These are phyloP conservation scores for Nicotiana benthamiana DNA, from an alignment of 257 asterid genomes.

Conservation along the genomic window DNA sequence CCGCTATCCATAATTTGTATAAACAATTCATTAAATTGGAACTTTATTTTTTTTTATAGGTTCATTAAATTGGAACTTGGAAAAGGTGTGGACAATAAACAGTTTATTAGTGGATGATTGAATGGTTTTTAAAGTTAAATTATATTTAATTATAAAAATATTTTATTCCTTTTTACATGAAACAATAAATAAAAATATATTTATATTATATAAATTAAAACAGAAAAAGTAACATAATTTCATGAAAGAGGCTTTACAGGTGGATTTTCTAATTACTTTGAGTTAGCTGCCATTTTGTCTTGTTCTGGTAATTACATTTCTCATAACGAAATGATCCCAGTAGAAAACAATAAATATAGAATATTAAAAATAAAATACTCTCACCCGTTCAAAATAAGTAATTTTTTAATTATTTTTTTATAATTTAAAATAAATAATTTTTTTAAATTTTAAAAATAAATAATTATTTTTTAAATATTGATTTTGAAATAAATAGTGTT, in stretches of 20 bases:
- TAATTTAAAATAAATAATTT: too few species aligned
- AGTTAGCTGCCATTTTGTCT: neutral
- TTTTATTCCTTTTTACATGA: too few species aligned
- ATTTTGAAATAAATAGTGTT: too few species aligned
- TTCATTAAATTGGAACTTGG: neutral
- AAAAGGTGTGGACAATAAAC: neutral
- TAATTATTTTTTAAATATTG: too few species aligned
- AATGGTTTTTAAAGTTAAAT: neutral
- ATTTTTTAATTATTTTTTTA: too few species aligned
- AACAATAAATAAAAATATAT: too few species aligned
- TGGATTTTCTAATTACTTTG: neutral
- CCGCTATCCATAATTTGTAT: neutral
- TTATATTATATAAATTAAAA: too few species aligned
- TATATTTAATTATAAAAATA: too few species aligned
- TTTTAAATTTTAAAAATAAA: too few species aligned
- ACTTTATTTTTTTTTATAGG: too few species aligned
- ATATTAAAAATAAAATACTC: neutral
- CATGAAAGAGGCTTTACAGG: neutral
- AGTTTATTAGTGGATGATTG: neutral
- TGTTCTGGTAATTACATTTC: neutral
- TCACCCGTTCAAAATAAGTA: too few species aligned
- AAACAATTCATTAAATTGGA: too few species aligned
- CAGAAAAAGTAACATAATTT: neutral
- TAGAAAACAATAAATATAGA: neutral
- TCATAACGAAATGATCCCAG: neutral